Percentiles rank a stretch among this genome's conserved stretches.
Conservation (phyloP, 2,329 filamentous ascomycete genomes). For the Diaporthe ilicicola region DNA sequence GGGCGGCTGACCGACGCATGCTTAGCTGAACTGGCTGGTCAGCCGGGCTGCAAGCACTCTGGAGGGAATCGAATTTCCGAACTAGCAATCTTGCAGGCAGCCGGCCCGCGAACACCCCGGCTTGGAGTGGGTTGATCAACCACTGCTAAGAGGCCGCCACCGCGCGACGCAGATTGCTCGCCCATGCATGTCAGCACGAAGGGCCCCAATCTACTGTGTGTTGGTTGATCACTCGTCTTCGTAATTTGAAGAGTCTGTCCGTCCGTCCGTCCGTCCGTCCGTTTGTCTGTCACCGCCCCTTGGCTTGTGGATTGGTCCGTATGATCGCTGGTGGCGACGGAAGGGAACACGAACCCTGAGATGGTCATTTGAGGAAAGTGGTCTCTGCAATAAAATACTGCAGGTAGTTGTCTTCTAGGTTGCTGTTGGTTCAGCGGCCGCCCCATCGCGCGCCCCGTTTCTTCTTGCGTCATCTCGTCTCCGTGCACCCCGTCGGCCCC, state of each 20-base stretch:
- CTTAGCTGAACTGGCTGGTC: not conserved
- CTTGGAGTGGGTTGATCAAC: slow-evolving; percentile 6
- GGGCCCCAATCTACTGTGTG: not conserved
- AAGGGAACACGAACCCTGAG: no score
- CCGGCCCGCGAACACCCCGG: not conserved
- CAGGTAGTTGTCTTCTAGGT: not conserved
- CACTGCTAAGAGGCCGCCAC: slow-evolving; percentile 8
- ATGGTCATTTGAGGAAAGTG: no score
- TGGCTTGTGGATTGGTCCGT: no score
- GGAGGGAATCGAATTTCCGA: slow-evolving; percentile 10
- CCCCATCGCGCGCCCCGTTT: not conserved
- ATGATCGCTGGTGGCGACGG: no score
- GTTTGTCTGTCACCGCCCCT: no score
- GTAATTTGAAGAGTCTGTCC: no score
- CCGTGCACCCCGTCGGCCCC: not conserved
- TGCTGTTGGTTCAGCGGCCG: not conserved
- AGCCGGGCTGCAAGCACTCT: slow-evolving; percentile 11
- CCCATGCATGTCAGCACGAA: slow-evolving; percentile 9
- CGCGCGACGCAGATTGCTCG: slow-evolving; percentile 13
- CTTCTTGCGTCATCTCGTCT: slow-evolving; percentile 6
- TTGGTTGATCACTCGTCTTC: no score
- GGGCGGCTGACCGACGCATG: not conserved
- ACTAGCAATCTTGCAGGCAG: not conserved
- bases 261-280: no score
- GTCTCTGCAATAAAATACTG: no score